phyloP scores from a whole-genome alignment of 306 rosid genomes.

The Echinosophora koreensis region DNA sequence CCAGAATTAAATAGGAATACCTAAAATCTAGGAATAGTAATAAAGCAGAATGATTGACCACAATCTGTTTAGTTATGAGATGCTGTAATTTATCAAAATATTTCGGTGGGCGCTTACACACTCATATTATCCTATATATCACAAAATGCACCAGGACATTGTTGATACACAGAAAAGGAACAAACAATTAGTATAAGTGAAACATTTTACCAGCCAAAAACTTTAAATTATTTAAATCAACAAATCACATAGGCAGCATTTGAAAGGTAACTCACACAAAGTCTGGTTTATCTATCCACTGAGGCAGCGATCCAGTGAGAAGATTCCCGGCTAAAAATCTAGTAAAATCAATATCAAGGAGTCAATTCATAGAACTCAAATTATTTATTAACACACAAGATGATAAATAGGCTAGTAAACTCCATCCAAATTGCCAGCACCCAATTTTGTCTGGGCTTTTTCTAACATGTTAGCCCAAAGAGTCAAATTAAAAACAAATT shows the following conservation, averaged over 20 bases:
- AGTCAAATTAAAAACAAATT: too few species aligned
- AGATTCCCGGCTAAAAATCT: constrained; percentile 70
- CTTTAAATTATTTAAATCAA: neutral
- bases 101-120: too few species aligned
- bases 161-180: neutral
- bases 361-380: constrained; percentile 34
- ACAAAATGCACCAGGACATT: neutral
- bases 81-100: too few species aligned
- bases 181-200: neutral
- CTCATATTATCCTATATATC: neutral
- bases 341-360: constrained; percentile 26
- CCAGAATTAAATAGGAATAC: too few species aligned
- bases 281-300: constrained; percentile 47
- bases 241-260: constrained; percentile 15
- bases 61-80: too few species aligned
- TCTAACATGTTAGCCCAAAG: too few species aligned
- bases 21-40: too few species aligned
- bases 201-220: neutral
- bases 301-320: constrained; percentile 60
- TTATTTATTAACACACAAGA: constrained; percentile 4
- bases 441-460: too few species aligned
- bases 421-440: neutral
- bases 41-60: too few species aligned
- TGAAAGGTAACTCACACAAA: constrained; percentile 58
- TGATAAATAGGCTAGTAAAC: constrained; percentile 19